Conservation (phyloP, 2,329 filamentous ascomycete species). For the Trichoderma simmonsii region DNA sequence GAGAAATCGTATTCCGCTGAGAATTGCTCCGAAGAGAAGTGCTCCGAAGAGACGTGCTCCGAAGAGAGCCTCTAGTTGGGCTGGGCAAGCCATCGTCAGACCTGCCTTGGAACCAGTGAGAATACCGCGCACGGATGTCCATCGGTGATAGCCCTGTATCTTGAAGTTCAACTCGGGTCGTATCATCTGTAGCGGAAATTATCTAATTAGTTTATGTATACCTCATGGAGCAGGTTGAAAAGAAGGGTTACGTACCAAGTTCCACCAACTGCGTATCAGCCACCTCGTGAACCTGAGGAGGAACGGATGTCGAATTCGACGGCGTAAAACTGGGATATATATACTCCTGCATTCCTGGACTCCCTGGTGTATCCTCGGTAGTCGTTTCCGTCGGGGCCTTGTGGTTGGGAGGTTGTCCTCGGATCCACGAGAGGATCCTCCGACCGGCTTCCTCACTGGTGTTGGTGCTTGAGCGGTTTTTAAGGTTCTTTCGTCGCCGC, state of each 20-base stretch:
- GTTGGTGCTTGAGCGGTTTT: conserved; percentile 34
- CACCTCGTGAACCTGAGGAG: conserved; percentile 38
- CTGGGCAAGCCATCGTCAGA: conserved; percentile 20
- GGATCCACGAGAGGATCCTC: conserved; percentile 53
- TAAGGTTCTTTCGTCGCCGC: conserved; percentile 45
- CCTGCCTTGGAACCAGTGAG: conserved; percentile 25
- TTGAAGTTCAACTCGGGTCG: conserved; percentile 46
- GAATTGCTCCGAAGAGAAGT: background rate
- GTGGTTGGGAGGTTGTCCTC: conserved; percentile 39
- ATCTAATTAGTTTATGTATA: background rate
- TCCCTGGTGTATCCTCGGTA: conserved; percentile 39
- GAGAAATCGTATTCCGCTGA: background rate
- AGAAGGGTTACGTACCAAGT: conserved; percentile 39
- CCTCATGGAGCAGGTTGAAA: background rate
- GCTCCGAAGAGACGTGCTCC: background rate
- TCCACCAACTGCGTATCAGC: conserved; percentile 45
- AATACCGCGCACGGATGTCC: conserved; percentile 39
- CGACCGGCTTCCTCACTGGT: conserved; percentile 46
- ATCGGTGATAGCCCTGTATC: conserved; percentile 40
- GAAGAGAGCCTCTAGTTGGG: conserved; percentile 10
- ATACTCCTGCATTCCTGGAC: conserved; percentile 40
- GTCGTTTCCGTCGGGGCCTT: conserved; percentile 47
- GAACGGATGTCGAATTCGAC: background rate
- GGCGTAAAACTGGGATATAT: conserved; percentile 20
- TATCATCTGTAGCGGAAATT: conserved; percentile 27